phyloP scores from a whole-genome alignment of 306 rosid species.

The Rubus idaeus region DNA sequence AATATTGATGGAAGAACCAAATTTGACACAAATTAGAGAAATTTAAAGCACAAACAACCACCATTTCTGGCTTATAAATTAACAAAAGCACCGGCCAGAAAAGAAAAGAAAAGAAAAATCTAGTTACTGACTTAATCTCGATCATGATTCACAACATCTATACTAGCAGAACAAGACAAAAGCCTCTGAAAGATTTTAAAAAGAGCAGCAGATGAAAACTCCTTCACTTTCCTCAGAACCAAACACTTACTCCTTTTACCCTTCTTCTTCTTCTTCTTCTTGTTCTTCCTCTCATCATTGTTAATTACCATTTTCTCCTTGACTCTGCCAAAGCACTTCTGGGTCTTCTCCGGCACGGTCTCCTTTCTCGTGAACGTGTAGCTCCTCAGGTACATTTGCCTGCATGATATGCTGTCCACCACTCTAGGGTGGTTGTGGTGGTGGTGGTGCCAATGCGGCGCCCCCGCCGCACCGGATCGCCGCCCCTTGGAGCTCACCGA shows the following conservation, averaged over 20 bases:
- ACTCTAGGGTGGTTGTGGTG: constrained; percentile 52
- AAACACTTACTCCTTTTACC: constrained; percentile 56
- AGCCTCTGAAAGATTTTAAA: constrained; percentile 59
- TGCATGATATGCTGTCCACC: constrained; percentile 84
- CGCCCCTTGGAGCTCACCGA: constrained; percentile 48
- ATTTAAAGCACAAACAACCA: neutral
- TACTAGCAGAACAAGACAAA: constrained; percentile 65
- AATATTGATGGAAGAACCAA: neutral
- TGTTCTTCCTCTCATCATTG: constrained; percentile 4
- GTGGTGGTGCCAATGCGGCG: constrained; percentile 37
- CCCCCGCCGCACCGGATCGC: neutral
- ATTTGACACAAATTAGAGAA: constrained; percentile 1
- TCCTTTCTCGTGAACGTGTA: constrained; percentile 81
- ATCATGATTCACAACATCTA: constrained; percentile 56
- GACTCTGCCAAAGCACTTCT: constrained; percentile 64
- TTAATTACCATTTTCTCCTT: constrained; percentile 47
- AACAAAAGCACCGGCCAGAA: neutral
- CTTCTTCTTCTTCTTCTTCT: too few relatives aligned
- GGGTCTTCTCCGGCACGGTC: constrained; percentile 60
- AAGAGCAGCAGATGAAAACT: constrained; percentile 46
- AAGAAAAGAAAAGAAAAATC: neutral
- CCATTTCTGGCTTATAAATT: constrained; percentile 26
- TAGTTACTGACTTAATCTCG: constrained; percentile 11
- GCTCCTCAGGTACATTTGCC: constrained; percentile 84
- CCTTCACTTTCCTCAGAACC: constrained; percentile 67